Percentiles rank a stretch among this genome's conserved stretches.
Evolutionary conservation across 1,284 basidiomycete species (phyloP).

Genomic region (Pseudozyma tsukubaensis): DNA sequence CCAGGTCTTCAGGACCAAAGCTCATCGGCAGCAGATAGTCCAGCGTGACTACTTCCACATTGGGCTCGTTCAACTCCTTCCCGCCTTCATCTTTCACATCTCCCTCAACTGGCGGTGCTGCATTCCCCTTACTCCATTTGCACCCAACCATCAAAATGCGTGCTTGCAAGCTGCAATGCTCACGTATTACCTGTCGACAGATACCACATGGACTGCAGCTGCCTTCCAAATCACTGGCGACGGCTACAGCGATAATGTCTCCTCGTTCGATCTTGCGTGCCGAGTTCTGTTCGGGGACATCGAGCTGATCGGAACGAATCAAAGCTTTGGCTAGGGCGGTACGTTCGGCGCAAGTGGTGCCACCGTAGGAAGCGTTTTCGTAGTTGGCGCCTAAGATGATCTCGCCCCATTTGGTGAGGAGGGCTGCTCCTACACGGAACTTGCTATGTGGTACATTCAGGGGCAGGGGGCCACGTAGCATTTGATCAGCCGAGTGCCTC

Average conservation of each 20-base stretch:
- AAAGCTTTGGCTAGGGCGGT: conserved; percentile 59
- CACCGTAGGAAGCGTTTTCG: conserved; percentile 91
- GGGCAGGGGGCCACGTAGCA: background rate
- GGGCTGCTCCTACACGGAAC: conserved; percentile 87
- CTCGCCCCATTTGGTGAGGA: conserved; percentile 77
- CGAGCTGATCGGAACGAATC: conserved; percentile 33
- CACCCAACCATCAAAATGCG: conserved; percentile 82
- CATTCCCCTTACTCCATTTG: conserved; percentile 72
- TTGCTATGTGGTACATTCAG: conserved; percentile 72
- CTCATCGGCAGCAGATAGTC: conserved; percentile 83
- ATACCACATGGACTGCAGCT: conserved; percentile 77
- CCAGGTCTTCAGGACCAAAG: conserved; percentile 85
- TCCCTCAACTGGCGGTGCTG: conserved; percentile 2
- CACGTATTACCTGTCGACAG: conserved; percentile 89
- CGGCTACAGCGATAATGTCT: conserved; percentile 58
- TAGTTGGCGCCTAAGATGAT: conserved; percentile 86
- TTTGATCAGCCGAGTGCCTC: too few species aligned
- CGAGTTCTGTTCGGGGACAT: conserved; percentile 23
- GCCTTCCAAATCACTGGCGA: conserved; percentile 52
- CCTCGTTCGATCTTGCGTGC: conserved; percentile 46
- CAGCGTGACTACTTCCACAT: conserved; percentile 74
- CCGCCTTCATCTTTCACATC: conserved; percentile 31
- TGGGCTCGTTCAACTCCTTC: conserved; percentile 68
- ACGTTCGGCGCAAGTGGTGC: conserved; percentile 65
- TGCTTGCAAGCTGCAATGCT: conserved; percentile 80